Evolutionary conservation across 768 basidiomycete species (phyloP), one percentile per base, ranked within the genome.

Genomic region (Pisolithus marmoratus): DNA sequence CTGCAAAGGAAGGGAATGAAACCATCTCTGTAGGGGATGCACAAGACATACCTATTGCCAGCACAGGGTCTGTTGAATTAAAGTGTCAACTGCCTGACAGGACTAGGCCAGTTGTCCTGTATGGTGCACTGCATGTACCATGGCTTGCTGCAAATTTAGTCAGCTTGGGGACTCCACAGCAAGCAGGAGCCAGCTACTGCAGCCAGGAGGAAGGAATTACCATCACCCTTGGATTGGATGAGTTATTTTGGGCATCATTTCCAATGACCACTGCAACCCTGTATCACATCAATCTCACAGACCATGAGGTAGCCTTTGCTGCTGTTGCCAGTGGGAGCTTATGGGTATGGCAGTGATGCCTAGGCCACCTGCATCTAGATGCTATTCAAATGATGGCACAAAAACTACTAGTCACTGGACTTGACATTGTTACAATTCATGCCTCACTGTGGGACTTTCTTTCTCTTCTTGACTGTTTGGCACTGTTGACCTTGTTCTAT

Each of bases 331-430:
- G 51, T 53, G 52, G 45, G 56, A 57, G 36, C 51, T 44, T 55
- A 31, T 34, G n/a, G 12, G 44, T 41, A 38, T 68, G 64, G 68
- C 65, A 68, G 38, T 49, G 57, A 8, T 46, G 57, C 1, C 46
- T 66, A 27, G 68, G 58, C n/a, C 68, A 69, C 54, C 43, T 66
- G 8, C 57, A 59, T 44, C 36, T 51, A 5, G 46, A 45, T 14
- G 38, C 46, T 0, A 59, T 69, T 34, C 6, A n/a, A 48, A 24
- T 17, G 2, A 48, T 48, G 47, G 20, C 19, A n/a, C 19, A 15
- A 17, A 44, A 44, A 14, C 27, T 27, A 14, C 53, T 67, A 48
- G 67, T 67, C 22, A 47, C 52, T 2, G 64, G 67, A 23, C 56
- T 68, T 14, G 27, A 51, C 23, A n/a, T n/a, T n/a, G n/a, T n/a